Evolutionary conservation across 768 basidiomycete species (phyloP).

Genomic region (Collybia mongolica): DNA sequence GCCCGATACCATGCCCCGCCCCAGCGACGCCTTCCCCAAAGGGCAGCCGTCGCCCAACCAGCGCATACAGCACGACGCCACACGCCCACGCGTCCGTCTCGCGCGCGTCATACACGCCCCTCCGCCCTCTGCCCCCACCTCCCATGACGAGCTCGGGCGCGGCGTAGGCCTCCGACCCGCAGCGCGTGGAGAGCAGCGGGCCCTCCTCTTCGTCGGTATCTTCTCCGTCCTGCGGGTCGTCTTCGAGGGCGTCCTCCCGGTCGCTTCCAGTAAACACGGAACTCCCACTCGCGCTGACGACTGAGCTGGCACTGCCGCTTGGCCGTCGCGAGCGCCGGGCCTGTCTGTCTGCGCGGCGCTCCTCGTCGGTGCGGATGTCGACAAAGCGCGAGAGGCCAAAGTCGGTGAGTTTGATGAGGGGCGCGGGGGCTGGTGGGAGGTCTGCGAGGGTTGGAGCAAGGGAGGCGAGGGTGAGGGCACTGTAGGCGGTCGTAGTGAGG

Average conservation of each 20-base stretch:
- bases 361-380: conserved; percentile 41
- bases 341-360: conserved; percentile 6
- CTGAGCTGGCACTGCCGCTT: neutral
- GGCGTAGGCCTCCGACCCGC: conserved; percentile 87
- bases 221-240: conserved; percentile 1
- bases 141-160: conserved; percentile 73
- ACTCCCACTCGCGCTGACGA: neutral
- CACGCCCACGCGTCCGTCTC: conserved; percentile 89
- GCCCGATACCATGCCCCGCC: conserved; percentile 39
- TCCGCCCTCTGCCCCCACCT: conserved; percentile 21
- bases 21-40: conserved; percentile 61
- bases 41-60: conserved; percentile 68
- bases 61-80: conserved; percentile 83
- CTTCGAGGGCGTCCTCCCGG: neutral
- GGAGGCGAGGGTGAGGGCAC: conserved; percentile 25
- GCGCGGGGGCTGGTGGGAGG: conserved; percentile 39
- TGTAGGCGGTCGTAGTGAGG: conserved; percentile 47
- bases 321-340: conserved; percentile 1
- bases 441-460: conserved; percentile 26
- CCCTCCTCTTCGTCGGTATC: conserved; percentile 22
- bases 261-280: neutral
- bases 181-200: conserved; percentile 72
- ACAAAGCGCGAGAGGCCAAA: conserved; percentile 90
- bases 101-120: conserved; percentile 75
- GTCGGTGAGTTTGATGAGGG: conserved; percentile 82